These are phyloP conservation scores for Lentinula sp. DNA, from an alignment of 768 basidiomycete species.

Conservation along the genomic window DNA sequence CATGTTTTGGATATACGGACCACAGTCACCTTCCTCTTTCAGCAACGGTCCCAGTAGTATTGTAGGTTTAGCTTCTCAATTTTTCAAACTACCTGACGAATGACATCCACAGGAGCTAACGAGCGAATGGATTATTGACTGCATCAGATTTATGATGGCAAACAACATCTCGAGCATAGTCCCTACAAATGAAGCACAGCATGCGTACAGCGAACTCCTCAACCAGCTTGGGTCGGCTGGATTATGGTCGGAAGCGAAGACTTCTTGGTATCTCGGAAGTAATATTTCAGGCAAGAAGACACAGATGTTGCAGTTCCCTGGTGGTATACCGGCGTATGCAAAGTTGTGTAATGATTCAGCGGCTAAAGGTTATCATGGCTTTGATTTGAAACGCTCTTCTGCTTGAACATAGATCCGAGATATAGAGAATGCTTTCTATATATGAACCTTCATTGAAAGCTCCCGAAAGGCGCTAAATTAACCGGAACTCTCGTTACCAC, in stretches of 20 bases:
- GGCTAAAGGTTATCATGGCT: background rate
- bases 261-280: slow-evolving; percentile 9
- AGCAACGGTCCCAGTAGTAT: slow-evolving; percentile 10
- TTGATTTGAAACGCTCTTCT: background rate
- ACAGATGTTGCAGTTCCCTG: slow-evolving; percentile 1
- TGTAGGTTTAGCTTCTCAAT: slow-evolving; percentile 2
- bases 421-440: too few species aligned
- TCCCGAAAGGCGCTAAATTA: too few species aligned
- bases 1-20: slow-evolving; percentile 13
- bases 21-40: slow-evolving; percentile 11
- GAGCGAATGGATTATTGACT: slow-evolving; percentile 19
- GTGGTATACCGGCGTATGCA: background rate
- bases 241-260: slow-evolving; percentile 2
- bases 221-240: background rate
- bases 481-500: too few species aligned
- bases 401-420: background rate
- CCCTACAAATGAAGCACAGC: background rate
- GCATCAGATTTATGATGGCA: slow-evolving; percentile 12
- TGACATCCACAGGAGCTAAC: slow-evolving; percentile 16
- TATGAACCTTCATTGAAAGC: too few species aligned
- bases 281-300: slow-evolving; percentile 7
- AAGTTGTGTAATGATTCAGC: background rate
- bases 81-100: background rate
- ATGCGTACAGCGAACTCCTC: background rate
- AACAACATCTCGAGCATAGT: slow-evolving; percentile 1